phyloP scores from a whole-genome alignment of 169 alveolate species.

The Plasmodium ovale region DNA sequence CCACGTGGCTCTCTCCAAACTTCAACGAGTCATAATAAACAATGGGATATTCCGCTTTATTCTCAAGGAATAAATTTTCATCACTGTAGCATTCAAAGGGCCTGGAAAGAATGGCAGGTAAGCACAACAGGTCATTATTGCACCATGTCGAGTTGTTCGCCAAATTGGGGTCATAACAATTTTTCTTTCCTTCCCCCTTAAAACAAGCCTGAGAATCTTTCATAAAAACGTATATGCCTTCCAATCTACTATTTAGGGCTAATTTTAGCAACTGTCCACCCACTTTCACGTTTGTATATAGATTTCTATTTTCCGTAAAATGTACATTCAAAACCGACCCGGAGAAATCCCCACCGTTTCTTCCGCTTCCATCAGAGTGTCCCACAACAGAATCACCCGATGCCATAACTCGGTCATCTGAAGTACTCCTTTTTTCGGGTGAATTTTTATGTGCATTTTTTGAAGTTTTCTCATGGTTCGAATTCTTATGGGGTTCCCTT shows the following conservation, averaged over 20 bases:
- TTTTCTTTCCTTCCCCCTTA: conserved; percentile 1
- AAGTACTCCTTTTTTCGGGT: not conserved
- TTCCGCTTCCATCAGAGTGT: too few relatives aligned
- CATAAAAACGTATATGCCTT: conserved; percentile 82
- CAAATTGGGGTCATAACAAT: conserved; percentile 79
- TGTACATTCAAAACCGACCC: conserved; percentile 22
- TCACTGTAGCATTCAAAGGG: conserved; percentile 79
- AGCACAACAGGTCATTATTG: conserved; percentile 56
- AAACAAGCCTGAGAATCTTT: conserved; percentile 77
- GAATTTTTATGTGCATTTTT: not conserved
- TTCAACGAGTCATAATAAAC: conserved; percentile 53
- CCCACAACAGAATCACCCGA: too few relatives aligned
- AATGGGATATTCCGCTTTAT: conserved; percentile 72
- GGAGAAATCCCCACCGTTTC: not conserved
- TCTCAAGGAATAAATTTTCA: conserved; percentile 25
- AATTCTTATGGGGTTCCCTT: not conserved
- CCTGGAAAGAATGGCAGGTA: conserved; percentile 77
- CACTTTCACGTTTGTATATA: conserved; percentile 56
- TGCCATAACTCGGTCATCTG: not conserved
- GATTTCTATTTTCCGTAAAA: conserved; percentile 30
- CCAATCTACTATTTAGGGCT: conserved; percentile 61
- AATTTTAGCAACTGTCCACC: conserved; percentile 61
- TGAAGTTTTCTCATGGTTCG: not conserved
- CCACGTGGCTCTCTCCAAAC: conserved; percentile 44
- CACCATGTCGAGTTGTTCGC: conserved; percentile 84